Percentiles rank a stretch among this genome's conserved stretches.
phyloP scores from a whole-genome alignment of 2,329 filamentous ascomycete species.

The Aureobasidium subglaciale region DNA sequence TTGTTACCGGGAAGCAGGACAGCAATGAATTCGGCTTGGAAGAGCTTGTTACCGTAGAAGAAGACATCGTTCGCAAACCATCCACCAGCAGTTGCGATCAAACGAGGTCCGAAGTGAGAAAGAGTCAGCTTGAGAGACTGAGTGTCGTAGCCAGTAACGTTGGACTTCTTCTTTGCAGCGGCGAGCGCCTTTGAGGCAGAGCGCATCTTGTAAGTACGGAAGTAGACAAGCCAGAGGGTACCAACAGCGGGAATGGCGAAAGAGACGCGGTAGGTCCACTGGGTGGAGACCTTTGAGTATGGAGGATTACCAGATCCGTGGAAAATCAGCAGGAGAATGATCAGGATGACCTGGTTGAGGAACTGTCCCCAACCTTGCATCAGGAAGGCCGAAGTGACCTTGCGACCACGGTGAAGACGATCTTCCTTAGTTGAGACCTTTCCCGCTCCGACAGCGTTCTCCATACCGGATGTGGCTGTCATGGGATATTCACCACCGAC shows the following conservation, averaged over 20 bases:
- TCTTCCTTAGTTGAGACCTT: slow-evolving; percentile 86
- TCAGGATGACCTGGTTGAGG: slow-evolving; percentile 84
- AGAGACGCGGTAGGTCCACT: slow-evolving; percentile 87
- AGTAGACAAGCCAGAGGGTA: slow-evolving; percentile 92
- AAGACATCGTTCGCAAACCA: slow-evolving; percentile 99
- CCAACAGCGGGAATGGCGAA: slow-evolving; percentile 88
- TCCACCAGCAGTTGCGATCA: slow-evolving; percentile 76
- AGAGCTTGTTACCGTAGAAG: slow-evolving; percentile 99
- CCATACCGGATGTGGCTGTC: slow-evolving; percentile 92
- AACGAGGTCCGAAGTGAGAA: slow-evolving; percentile 74
- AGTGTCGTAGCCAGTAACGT: slow-evolving; percentile 90
- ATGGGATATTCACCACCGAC: slow-evolving; percentile 89
- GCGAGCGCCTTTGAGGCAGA: slow-evolving; percentile 76
- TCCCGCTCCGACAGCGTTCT: slow-evolving; percentile 77
- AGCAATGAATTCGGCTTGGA: slow-evolving; percentile 83
- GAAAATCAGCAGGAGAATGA: slow-evolving; percentile 80
- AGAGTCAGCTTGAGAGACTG: slow-evolving; percentile 72
- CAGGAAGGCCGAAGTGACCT: slow-evolving; percentile 90
- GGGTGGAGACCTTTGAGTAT: slow-evolving; percentile 68
- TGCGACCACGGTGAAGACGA: slow-evolving; percentile 88
- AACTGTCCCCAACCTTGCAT: slow-evolving; percentile 99
- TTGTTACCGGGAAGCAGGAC: slow-evolving; percentile 64
- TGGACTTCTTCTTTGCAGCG: slow-evolving; percentile 73
- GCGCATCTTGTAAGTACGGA: slow-evolving; percentile 91
- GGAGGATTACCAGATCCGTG: slow-evolving; percentile 71